A percentile compares a stretch with the other conserved stretches of the same genome.
phyloP scores from a whole-genome alignment of 2,329 filamentous ascomycete genomes.

The Diaporthe sp. region DNA sequence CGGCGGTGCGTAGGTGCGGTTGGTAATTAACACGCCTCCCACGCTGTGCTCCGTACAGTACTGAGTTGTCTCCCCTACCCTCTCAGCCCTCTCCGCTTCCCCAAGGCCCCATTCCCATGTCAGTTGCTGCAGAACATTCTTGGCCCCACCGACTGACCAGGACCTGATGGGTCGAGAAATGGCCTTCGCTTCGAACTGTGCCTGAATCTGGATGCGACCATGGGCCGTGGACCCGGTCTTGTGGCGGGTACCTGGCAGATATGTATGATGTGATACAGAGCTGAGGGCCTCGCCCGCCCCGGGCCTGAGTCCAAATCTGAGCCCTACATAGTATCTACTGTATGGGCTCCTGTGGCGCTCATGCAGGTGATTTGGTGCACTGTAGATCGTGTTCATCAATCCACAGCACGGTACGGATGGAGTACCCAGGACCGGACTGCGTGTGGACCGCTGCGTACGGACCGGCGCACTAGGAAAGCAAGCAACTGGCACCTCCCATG shows the following conservation, averaged over 20 bases:
- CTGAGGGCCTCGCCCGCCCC: conserved; percentile 25
- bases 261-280: conserved; percentile 34
- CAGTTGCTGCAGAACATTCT: conserved; percentile 35
- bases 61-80: conserved; percentile 3
- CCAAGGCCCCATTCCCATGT: conserved; percentile 27
- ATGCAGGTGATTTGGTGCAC: conserved; percentile 32
- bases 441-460: conserved; percentile 14
- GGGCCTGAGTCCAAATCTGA: neutral
- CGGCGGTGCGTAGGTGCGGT: conserved; percentile 15
- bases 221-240: conserved; percentile 21
- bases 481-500: conserved; percentile 30
- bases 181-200: conserved; percentile 28
- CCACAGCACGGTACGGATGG: conserved; percentile 26
- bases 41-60: conserved; percentile 10
- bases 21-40: neutral
- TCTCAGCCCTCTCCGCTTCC: conserved; percentile 29
- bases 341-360: conserved; percentile 27
- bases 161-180: conserved; percentile 17
- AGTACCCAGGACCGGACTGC: conserved; percentile 11
- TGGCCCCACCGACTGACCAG: conserved; percentile 22
- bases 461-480: conserved; percentile 23
- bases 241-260: conserved; percentile 31
- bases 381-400: conserved; percentile 23
- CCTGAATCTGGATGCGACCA: conserved; percentile 19
- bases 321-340: neutral